Evolutionary conservation across 1,284 basidiomycete genomes (phyloP).

Genomic region (Cryptococcus hybrid): DNA sequence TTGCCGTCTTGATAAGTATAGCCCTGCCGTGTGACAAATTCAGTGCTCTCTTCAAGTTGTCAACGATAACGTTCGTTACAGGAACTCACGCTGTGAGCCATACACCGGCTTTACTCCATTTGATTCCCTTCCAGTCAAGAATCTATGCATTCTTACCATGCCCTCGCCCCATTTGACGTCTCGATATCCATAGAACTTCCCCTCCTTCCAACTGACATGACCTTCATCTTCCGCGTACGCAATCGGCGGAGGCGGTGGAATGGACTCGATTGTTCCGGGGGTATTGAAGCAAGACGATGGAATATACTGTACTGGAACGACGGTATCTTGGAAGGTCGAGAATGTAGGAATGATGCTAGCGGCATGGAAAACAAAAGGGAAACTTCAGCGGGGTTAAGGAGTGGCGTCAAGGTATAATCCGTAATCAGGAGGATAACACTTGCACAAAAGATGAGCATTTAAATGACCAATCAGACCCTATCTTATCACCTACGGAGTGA

Average conservation of each 20-base stretch:
- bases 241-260: constrained; percentile 27
- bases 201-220: constrained; percentile 33
- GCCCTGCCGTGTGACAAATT: constrained; percentile 51
- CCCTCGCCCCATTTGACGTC: constrained; percentile 56
- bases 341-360: constrained; percentile 67
- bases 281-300: constrained; percentile 19
- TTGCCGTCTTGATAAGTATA: constrained; percentile 68
- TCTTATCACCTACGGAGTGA: constrained; percentile 65
- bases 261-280: constrained; percentile 4
- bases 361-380: constrained; percentile 77
- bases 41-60: neutral
- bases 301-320: constrained; percentile 42
- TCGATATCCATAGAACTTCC: constrained; percentile 61
- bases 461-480: neutral
- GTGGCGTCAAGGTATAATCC: constrained; percentile 62
- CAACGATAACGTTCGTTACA: neutral
- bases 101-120: constrained; percentile 78
- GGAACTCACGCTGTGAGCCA: constrained; percentile 70
- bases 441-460: constrained; percentile 2
- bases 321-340: constrained; percentile 60
- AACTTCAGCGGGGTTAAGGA: constrained; percentile 74
- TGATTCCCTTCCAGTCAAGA: constrained; percentile 75
- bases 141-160: constrained; percentile 64
- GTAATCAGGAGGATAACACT: constrained; percentile 79
- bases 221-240: constrained; percentile 5